A percentile compares a stretch with the other conserved stretches of the same genome.
These are phyloP conservation scores for Helotiales sp. DNA, from an alignment of 2,329 filamentous ascomycete genomes.

Conservation along the genomic window DNA sequence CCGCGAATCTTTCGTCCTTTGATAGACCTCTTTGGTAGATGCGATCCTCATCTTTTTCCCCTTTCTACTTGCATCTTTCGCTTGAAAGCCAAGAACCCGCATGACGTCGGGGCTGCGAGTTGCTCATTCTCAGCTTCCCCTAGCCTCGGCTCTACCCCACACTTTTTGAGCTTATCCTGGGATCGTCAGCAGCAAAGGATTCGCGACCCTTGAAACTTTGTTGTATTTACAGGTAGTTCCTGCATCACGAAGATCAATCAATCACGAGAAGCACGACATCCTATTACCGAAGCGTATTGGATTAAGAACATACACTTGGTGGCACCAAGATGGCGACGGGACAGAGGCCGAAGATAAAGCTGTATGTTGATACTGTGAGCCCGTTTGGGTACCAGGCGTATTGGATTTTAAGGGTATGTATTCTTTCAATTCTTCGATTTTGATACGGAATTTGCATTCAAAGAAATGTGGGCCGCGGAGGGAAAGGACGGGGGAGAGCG, in stretches of 20 bases:
- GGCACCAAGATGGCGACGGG: slow-evolving; percentile 6
- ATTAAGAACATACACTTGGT: background rate
- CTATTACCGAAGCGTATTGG: background rate
- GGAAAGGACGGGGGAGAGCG: background rate
- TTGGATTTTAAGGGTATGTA: slow-evolving; percentile 49
- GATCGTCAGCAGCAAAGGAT: background rate
- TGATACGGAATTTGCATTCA: background rate
- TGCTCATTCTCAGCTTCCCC: background rate
- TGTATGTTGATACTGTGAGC: slow-evolving; percentile 59
- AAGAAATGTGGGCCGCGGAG: background rate
- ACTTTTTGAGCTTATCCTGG: background rate
- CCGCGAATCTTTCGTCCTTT: background rate
- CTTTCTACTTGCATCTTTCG: background rate
- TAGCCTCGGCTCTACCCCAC: background rate
- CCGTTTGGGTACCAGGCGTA: slow-evolving; percentile 63
- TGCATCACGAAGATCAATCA: background rate
- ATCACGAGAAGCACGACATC: background rate
- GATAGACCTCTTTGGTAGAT: background rate
- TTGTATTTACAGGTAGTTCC: background rate
- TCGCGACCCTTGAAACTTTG: background rate
- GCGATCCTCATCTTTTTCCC: background rate
- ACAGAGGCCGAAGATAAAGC: slow-evolving; percentile 42
- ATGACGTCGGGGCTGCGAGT: background rate
- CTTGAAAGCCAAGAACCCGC: slow-evolving; percentile 1
- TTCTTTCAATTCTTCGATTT: background rate